phyloP scores from a whole-genome alignment of 371 early-diverging fungal species.

The Funneliformis caledonium region DNA sequence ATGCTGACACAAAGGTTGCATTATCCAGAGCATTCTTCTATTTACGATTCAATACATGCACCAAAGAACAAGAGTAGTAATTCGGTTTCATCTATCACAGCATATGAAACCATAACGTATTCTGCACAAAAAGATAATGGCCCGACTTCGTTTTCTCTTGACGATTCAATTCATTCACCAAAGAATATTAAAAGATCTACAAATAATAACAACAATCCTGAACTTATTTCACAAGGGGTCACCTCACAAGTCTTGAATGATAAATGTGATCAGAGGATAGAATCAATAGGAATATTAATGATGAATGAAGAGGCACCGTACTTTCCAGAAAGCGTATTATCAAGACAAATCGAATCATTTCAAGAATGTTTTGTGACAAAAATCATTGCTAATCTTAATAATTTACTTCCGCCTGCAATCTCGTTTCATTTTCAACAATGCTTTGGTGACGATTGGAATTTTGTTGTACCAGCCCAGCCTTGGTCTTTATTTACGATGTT shows the following conservation, averaged over 20 bases:
- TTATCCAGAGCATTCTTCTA: not conserved
- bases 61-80: not conserved
- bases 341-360: not conserved
- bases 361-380: slow-evolving; percentile 15
- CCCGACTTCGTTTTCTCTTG: not conserved
- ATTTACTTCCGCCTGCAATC: slow-evolving; percentile 17
- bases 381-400: not conserved
- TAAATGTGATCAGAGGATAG: not conserved
- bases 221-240: too few relatives aligned
- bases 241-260: not conserved
- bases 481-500: slow-evolving; percentile 28
- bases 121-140: not conserved
- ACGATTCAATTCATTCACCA: slow-evolving; percentile 30
- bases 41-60: slow-evolving; percentile 21
- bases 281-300: slow-evolving; percentile 1
- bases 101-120: not conserved
- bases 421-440: slow-evolving; percentile 18
- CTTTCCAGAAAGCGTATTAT: slow-evolving; percentile 3
- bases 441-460: slow-evolving; percentile 30
- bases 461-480: slow-evolving; percentile 18
- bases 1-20: not conserved
- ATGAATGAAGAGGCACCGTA: not conserved
- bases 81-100: not conserved
- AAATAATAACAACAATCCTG: not conserved
- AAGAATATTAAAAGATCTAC: not conserved